Evolutionary conservation across 176 grass and related monocot genomes (phyloP).

Genomic region (Leersia perrieri): DNA sequence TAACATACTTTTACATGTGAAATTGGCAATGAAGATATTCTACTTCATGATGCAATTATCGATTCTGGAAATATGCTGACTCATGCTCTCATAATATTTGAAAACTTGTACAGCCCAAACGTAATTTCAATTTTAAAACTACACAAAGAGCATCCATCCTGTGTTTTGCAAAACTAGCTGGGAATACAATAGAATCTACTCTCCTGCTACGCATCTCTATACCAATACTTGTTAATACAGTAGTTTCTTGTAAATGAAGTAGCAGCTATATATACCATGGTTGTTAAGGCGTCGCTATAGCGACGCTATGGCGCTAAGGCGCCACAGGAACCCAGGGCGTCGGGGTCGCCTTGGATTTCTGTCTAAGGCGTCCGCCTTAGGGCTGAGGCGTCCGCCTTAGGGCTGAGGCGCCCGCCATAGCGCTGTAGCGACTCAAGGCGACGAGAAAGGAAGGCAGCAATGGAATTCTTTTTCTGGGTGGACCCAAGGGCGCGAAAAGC

Average conservation of each 20-base stretch:
- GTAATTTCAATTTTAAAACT: background rate
- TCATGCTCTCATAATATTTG: constrained; percentile 5
- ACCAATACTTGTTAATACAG: background rate
- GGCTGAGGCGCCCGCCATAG: no score
- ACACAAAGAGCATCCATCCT: background rate
- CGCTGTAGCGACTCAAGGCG: no score
- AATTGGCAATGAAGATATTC: background rate
- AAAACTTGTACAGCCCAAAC: background rate
- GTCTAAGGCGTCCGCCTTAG: no score
- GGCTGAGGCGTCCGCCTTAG: no score
- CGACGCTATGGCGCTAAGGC: no score
- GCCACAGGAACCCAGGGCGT: no score
- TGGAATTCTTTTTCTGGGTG: no score
- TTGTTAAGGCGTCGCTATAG: no score
- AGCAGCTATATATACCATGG: no score
- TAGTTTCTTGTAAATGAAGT: constrained; percentile 1
- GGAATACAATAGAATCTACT: background rate
- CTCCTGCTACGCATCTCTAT: background rate
- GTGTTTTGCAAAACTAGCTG: constrained; percentile 1
- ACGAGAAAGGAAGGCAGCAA: no score
- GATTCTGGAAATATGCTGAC: constrained; percentile 5
- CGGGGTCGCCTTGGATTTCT: no score
- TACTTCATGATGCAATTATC: constrained; percentile 5
- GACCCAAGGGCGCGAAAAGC: no score
- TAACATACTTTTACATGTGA: constrained; percentile 4